Percentiles rank a stretch among this genome's conserved stretches.
These are phyloP conservation scores for Aspergillus ostianus DNA, from an alignment of 495 filamentous ascomycete genomes.

Conservation along the genomic window DNA sequence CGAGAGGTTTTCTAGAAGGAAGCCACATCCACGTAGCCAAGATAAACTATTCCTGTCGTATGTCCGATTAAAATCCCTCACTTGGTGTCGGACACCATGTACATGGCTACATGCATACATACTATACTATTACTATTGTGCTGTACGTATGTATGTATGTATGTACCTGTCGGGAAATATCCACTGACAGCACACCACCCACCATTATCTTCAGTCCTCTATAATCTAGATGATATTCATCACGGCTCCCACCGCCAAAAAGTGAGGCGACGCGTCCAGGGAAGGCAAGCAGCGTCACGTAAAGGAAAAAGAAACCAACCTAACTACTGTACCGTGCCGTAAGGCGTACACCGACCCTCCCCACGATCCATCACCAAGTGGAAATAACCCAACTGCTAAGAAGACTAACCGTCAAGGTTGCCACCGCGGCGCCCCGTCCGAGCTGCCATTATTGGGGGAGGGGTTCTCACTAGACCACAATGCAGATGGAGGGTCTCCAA, in stretches of 20 bases:
- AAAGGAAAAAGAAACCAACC: not conserved
- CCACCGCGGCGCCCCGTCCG: not conserved
- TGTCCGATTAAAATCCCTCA: not conserved
- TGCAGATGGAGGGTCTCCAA: not conserved
- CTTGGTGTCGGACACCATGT: not conserved
- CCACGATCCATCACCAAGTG: not conserved
- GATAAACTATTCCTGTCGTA: not conserved
- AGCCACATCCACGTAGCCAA: conserved; percentile 1
- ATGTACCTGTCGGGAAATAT: not conserved
- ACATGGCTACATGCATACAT: too few relatives aligned
- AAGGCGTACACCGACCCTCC: not conserved
- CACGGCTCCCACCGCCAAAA: not conserved
- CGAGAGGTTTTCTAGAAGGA: conserved; percentile 20
- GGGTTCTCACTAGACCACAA: not conserved
- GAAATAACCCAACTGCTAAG: not conserved
- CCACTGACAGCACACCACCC: not conserved
- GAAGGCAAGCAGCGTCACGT: not conserved
- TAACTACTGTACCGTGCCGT: too few relatives aligned
- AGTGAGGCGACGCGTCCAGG: not conserved
- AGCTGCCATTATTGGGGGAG: not conserved
- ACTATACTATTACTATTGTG: too few relatives aligned
- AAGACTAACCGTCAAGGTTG: not conserved
- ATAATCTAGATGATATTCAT: not conserved
- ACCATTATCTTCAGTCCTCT: not conserved
- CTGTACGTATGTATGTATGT: too few relatives aligned